Evolutionary conservation across 352 stramenopile species (phyloP).

Genomic region (Phytophthora podocarpi): DNA sequence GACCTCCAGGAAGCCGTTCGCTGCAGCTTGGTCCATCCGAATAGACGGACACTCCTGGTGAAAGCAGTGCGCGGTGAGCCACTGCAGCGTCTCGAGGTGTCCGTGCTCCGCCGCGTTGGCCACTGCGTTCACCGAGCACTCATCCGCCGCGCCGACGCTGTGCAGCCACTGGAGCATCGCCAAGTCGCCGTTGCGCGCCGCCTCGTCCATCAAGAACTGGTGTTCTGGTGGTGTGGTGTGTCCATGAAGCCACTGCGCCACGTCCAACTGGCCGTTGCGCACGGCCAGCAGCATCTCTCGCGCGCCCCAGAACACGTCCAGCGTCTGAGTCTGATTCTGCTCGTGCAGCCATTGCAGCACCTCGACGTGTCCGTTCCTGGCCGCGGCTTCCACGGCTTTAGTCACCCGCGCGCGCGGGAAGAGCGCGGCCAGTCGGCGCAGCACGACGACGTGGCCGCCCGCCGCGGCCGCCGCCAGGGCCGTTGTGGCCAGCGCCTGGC

Average conservation of each 20-base stretch:
- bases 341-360: slow-evolving; percentile 41
- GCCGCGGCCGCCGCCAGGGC: slow-evolving; percentile 19
- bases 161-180: slow-evolving; percentile 49
- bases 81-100: slow-evolving; percentile 45
- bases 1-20: slow-evolving; percentile 43
- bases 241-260: slow-evolving; percentile 44
- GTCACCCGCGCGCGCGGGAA: slow-evolving; percentile 30
- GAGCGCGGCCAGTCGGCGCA: slow-evolving; percentile 27
- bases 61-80: slow-evolving; percentile 39
- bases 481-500: slow-evolving; percentile 24
- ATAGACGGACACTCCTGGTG: slow-evolving; percentile 31
- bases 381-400: slow-evolving; percentile 39
- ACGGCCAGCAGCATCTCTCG: slow-evolving; percentile 39
- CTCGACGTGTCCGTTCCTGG: slow-evolving; percentile 27
- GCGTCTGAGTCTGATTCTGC: slow-evolving; percentile 19
- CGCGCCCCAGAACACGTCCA: slow-evolving; percentile 32
- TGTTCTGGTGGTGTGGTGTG: slow-evolving; percentile 35
- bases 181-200: slow-evolving; percentile 43
- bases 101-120: slow-evolving; percentile 42
- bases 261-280: slow-evolving; percentile 35
- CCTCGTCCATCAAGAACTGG: slow-evolving; percentile 36
- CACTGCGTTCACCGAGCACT: slow-evolving; percentile 43
- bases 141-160: slow-evolving; percentile 21
- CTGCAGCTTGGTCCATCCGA: slow-evolving; percentile 43
- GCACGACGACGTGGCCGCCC: slow-evolving; percentile 26